These are phyloP conservation scores for Paramecium primaurelia DNA, from an alignment of 73 alveolate genomes.

Conservation along the genomic window DNA sequence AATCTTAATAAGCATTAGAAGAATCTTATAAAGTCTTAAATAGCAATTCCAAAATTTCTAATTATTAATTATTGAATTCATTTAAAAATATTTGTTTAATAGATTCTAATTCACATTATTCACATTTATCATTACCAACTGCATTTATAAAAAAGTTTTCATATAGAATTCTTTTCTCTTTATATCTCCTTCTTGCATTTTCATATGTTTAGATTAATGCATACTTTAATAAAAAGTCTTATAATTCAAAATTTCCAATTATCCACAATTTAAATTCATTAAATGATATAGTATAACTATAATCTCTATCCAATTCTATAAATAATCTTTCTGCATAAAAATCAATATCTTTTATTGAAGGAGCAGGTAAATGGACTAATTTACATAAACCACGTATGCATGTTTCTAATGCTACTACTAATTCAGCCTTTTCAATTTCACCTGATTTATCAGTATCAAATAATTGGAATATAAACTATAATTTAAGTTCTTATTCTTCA, in stretches of 20 bases:
- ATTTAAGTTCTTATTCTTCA: conserved; percentile 32
- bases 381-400: conserved; percentile 35
- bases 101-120: neutral
- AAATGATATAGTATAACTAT: neutral
- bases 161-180: neutral
- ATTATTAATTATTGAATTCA: conserved; percentile 31
- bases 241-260: conserved; percentile 34
- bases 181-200: neutral
- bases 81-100: neutral
- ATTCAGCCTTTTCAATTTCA: conserved; percentile 37
- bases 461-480: conserved; percentile 9
- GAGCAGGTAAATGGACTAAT: conserved; percentile 43
- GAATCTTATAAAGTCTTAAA: conserved; percentile 26
- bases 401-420: conserved; percentile 14
- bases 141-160: conserved; percentile 27
- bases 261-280: conserved; percentile 43
- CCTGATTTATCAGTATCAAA: conserved; percentile 52
- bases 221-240: conserved; percentile 39
- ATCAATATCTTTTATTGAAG: conserved; percentile 11
- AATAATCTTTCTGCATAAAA: conserved; percentile 41
- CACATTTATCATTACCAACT: neutral
- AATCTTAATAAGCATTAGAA: conserved; percentile 1
- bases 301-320: conserved; percentile 40
- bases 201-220: neutral
- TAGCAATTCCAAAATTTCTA: neutral